A percentile compares a stretch with the other conserved stretches of the same genome.
These are phyloP conservation scores for Mycosphaerella sp. DNA, from an alignment of 2,329 filamentous ascomycete genomes.

Conservation along the genomic window DNA sequence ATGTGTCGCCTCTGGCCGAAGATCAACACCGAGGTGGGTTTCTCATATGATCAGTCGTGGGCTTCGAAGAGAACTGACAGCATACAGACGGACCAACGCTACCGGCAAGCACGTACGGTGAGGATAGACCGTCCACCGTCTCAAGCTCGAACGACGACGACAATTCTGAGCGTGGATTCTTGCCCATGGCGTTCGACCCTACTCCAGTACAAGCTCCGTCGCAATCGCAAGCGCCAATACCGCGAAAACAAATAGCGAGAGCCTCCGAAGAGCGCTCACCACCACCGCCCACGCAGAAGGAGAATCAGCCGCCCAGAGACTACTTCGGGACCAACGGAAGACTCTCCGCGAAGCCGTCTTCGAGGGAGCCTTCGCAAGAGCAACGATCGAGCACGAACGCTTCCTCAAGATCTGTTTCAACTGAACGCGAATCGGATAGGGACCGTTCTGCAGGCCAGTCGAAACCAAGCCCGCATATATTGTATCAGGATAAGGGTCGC, in stretches of 20 bases:
- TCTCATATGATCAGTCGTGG: neutral
- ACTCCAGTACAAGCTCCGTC: slow-evolving; percentile 33
- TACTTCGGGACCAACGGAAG: slow-evolving; percentile 38
- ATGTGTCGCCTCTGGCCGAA: slow-evolving; percentile 35
- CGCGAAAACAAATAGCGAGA: slow-evolving; percentile 26
- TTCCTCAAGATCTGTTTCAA: slow-evolving; percentile 42
- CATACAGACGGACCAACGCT: slow-evolving; percentile 57
- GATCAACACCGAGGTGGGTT: slow-evolving; percentile 31
- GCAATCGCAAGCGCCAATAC: slow-evolving; percentile 20
- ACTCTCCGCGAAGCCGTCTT: slow-evolving; percentile 30
- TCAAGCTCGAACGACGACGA: slow-evolving; percentile 54
- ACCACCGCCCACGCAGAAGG: slow-evolving; percentile 26
- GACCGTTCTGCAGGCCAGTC: slow-evolving; percentile 29
- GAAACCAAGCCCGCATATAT: slow-evolving; percentile 72
- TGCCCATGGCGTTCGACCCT: slow-evolving; percentile 49
- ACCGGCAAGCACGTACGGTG: slow-evolving; percentile 70
- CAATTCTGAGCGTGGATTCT: slow-evolving; percentile 45
- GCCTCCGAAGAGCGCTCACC: slow-evolving; percentile 22
- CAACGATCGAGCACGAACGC: slow-evolving; percentile 29
- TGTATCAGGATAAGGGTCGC: slow-evolving; percentile 78
- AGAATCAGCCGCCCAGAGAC: slow-evolving; percentile 36
- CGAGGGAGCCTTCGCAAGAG: slow-evolving; percentile 39
- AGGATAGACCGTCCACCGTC: slow-evolving; percentile 66
- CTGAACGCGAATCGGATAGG: slow-evolving; percentile 37
- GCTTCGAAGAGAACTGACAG: slow-evolving; percentile 11